Percentiles rank a stretch among this genome's conserved stretches.
phyloP scores from a whole-genome alignment of 176 grass and related monocot species.

The Urochloa ruziziensis region DNA sequence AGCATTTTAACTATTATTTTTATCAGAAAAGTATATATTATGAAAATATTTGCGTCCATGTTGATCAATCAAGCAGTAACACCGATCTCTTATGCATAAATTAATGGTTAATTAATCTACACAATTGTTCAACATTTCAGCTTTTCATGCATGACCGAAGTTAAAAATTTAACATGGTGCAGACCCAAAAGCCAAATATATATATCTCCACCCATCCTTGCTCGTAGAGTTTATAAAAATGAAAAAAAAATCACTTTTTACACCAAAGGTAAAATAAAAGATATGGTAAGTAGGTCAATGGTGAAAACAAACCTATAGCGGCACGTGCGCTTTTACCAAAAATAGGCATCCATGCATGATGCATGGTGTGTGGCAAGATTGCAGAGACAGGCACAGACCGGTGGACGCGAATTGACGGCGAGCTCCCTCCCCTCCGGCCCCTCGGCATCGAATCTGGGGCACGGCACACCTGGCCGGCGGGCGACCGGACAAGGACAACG shows the following conservation, averaged over 20 bases:
- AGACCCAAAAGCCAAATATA: neutral
- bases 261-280: neutral
- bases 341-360: neutral
- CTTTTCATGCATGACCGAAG: neutral
- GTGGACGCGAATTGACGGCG: neutral
- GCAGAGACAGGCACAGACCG: neutral
- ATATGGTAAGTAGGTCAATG: neutral
- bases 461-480: neutral
- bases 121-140: no score
- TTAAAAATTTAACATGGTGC: neutral
- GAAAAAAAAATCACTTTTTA: neutral
- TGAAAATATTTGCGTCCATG: no score
- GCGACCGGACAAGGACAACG: constrained; percentile 11
- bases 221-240: neutral
- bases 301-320: neutral
- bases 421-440: neutral
- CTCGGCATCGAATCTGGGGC: constrained; percentile 17
- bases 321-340: neutral
- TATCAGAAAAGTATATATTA: no score
- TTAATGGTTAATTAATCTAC: no score
- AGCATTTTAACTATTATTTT: neutral
- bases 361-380: no score
- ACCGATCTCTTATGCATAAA: no score
- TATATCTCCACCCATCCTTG: neutral
- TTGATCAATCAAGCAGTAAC: no score